These are phyloP conservation scores for Tephrocybe sp. DNA, from an alignment of 768 basidiomycete species.

Conservation along the genomic window DNA sequence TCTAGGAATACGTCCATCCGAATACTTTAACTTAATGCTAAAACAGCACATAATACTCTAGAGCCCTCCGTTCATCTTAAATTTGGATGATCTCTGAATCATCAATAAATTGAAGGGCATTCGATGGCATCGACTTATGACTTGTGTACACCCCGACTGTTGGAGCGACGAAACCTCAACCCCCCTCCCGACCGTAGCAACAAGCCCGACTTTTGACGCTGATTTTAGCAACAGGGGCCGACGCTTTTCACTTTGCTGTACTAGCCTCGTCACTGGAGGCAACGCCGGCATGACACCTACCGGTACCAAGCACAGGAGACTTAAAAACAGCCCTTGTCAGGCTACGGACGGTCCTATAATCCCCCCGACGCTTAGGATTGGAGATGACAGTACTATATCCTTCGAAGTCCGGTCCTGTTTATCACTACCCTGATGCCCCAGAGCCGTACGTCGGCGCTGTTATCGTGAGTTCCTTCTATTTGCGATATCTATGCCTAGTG, in stretches of 20 bases:
- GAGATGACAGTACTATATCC: conserved; percentile 11
- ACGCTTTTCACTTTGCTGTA: background rate
- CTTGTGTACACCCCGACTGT: background rate
- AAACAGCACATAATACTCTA: too few species aligned
- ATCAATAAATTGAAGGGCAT: too few species aligned
- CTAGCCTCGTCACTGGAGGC: background rate
- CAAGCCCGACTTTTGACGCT: conserved; percentile 1
- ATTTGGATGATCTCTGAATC: too few species aligned
- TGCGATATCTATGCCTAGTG: background rate
- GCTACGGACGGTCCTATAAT: background rate
- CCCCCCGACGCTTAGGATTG: background rate
- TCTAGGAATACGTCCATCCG: background rate
- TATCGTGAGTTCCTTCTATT: conserved; percentile 3
- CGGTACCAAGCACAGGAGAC: background rate
- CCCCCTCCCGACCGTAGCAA: background rate
- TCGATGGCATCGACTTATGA: background rate
- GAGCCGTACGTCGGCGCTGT: conserved; percentile 12
- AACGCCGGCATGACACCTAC: too few species aligned
- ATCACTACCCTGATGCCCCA: background rate
- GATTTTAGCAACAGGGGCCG: background rate
- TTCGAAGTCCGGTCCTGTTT: conserved; percentile 5
- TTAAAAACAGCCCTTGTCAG: background rate
- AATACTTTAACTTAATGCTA: too few species aligned
- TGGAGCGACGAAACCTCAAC: conserved; percentile 4
- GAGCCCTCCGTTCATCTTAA: too few species aligned